Evolutionary conservation across 495 filamentous ascomycete genomes (phyloP), one percentile per base, ranked within the genome.

Genomic region (Penicillium salamii): DNA sequence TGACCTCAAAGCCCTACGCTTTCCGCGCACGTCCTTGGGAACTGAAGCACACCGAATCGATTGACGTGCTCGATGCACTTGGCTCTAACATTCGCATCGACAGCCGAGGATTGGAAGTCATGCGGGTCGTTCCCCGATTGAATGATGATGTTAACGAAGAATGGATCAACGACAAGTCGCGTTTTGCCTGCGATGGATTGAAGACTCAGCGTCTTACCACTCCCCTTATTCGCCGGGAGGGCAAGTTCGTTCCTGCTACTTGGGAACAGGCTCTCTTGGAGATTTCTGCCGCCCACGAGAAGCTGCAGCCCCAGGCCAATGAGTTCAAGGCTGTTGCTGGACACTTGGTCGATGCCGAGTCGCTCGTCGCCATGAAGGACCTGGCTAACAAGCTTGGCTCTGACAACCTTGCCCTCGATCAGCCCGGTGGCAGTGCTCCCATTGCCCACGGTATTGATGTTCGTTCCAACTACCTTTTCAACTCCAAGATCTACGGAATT

Each of bases 61-160:
- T 98, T 39, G 93, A 98, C 63, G 91, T 98, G 14, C 80, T 91
- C 20, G 89, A 98, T 62, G 93, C 83, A 13, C 74, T 98, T 39
- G 93, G 93, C 44, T 97, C 93, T 20, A 93, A 91, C 64, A 93
- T 98, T 57, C 80, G 95, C 28, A 84, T 97, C 5, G 93, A 98
- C 67, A 83, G 89, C 34, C 80, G 93, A 55, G 93, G 93, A n/a
- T 69, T 97, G 58, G 90, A 97, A 69, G 91, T 98, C 31, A 96
- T 97, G 93, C 83, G 95, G 45, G 78, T 98, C 46, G 61, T 95
- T 14, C 93, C 93, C 13, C 80, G 93, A 57, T 79, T 97, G 41
- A 98, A 97, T 65, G 93, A 98, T 57, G 91, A 97, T 63, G 81
- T 98, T 52, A 98, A 98, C 67, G 93, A 98, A 71, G 93, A 97